Evolutionary conservation across 2,329 filamentous ascomycete species (phyloP), one percentile per base, ranked within the genome.

Genomic region (Neospermospora avenae): DNA sequence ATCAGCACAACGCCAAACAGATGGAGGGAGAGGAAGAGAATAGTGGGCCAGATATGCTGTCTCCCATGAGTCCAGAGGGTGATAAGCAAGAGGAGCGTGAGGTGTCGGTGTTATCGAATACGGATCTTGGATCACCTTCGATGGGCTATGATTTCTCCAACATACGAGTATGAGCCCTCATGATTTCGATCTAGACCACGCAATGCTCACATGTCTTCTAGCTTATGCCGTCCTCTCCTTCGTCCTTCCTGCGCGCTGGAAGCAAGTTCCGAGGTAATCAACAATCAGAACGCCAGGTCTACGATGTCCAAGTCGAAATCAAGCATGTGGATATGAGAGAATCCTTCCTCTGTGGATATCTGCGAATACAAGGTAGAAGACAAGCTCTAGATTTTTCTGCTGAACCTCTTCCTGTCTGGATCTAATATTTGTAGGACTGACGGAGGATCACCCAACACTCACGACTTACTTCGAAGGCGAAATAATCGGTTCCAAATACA

Each of bases 391-490:
- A 45, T 2, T n/a, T 42, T 34, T 22, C 14, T 31, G 28, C 5
- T 31, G 28, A 31, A 35, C 14, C 41, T 8, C 7, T 7, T 20
- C 18, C 20, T 37, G 11, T 63, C 48, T 37, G 22, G 31, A 28
- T 49, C 65, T 63, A 60, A 65, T 44, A 35, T 48, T 64, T 48
- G 41, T 56, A 97, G 93, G 93, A 55, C 80, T 99, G 16, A 98
- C 95, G 0, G 89, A 96, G 72, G 93, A 97, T 75, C 93, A 98
- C 73, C 93, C 93, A 13, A 97, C 93, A n/a, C 80, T 99, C 54
- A 98, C 93, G 8, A 99, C 95, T 1, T 99, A 96, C 74, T 99
- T 99, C 70, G 93, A 98, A 76, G 93, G 93, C 74, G 95, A 99
- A 76, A 96, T 99, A 57, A 97, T 99, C 66, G 95, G 95, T 52